Base-by-base conservation (phyloP, 2,329 filamentous ascomycete genomes). In the Fusarium lyarnte region DNA sequence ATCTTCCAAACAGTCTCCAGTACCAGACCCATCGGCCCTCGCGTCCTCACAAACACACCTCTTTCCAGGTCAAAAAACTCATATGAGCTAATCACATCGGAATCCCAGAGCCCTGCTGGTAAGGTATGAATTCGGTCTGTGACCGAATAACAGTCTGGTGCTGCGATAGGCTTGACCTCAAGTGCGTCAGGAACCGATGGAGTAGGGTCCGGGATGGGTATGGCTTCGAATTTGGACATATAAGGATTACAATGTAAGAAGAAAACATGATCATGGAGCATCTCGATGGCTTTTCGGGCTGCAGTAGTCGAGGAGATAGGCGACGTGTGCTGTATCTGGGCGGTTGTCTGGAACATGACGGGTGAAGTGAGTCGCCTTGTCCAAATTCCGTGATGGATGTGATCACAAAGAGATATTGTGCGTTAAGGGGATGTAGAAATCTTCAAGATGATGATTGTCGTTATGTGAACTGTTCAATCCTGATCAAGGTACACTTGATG, bases 41-140 rank as follows among this genome's bases (percentile, higher is more conserved):
- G 81, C 59, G 89, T 85, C 14, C 87, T 79, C 45, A 87, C 85
- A 76, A 88, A 89, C 11, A 87, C 74, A 23, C 88, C 88, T 33
- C 78, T 81, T n/a, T 80, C 80, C 23, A 86, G 79, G 68, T 87
- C 79, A 23, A 86, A 84, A 67, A 89, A 86, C 78, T 89, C 87
- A 75, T 87, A 87, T 10, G 78, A 84, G 80, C 87, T 88, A 58
- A 86, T 82, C 11, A 89, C 85, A 52, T 85, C 84, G 57, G 83
- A 85, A 74, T 87, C 86, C 87, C 86, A 89, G 33, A 89, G 81
- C 5, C 87, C 87, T 19, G 86, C 86, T 7, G 87, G 87, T 29
- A 89, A 80, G 41, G 86, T 82, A 73, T 88, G 86, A 12, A 88
- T 82, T 41, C 83, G 80, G 69, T 87, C 85, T 11, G 82, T 86